Conservation (phyloP, 2,329 filamentous ascomycete genomes). For the Aspergillus tamarii region DNA sequence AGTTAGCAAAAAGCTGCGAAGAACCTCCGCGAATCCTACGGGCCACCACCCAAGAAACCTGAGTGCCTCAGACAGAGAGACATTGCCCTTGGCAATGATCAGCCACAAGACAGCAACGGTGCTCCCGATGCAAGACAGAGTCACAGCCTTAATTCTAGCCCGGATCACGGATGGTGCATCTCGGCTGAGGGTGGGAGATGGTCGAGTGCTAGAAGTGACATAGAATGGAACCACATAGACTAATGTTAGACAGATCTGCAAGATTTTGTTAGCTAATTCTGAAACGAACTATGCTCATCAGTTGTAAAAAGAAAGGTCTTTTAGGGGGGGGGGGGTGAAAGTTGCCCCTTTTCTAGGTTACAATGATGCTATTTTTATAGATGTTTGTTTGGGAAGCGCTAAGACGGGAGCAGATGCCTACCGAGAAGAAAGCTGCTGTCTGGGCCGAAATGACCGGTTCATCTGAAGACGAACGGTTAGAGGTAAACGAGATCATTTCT, state of each 20-base stretch:
- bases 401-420: constrained; percentile 29
- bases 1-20: constrained; percentile 70
- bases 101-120: constrained; percentile 69
- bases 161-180: constrained; percentile 90
- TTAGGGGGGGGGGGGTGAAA: neutral
- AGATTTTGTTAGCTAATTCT: neutral
- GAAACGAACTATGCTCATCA: neutral
- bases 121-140: constrained; percentile 71
- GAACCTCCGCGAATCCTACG: constrained; percentile 65
- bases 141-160: constrained; percentile 79
- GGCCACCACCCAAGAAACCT: constrained; percentile 83
- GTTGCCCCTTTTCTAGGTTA: constrained; percentile 4
- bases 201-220: constrained; percentile 75
- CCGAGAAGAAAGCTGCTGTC: constrained; percentile 43
- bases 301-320: neutral
- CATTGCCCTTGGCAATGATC: constrained; percentile 58
- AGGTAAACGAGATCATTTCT: neutral
- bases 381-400: constrained; percentile 9
- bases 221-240: constrained; percentile 93
- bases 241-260: constrained; percentile 76
- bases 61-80: constrained; percentile 58
- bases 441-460: constrained; percentile 41
- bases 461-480: constrained; percentile 29
- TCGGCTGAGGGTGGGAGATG: constrained; percentile 75
- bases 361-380: constrained; percentile 19